A percentile compares a stretch with the other conserved stretches of the same genome.
Evolutionary conservation across 2,329 filamentous ascomycete genomes (phyloP).

Genomic region (Scytalidium lignicola): DNA sequence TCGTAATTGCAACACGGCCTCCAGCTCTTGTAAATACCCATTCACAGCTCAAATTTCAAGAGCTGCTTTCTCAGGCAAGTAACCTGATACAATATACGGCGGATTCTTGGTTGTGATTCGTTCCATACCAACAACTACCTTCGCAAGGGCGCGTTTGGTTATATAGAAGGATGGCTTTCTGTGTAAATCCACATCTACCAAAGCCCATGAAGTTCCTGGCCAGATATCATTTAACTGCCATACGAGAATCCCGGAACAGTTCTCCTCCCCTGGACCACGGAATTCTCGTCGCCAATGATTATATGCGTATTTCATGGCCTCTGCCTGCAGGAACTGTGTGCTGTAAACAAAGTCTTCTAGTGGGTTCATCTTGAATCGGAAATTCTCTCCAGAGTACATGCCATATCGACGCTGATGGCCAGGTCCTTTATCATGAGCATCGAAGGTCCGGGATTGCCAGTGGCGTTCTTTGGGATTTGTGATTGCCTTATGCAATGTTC

Average conservation of each 20-base stretch:
- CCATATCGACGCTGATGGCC: constrained; percentile 47
- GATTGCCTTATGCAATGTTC: constrained; percentile 45
- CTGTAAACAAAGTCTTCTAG: constrained; percentile 23
- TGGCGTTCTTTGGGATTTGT: constrained; percentile 41
- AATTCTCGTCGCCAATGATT: constrained; percentile 23
- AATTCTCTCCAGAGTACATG: constrained; percentile 23
- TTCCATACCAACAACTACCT: constrained; percentile 18
- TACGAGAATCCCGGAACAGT: constrained; percentile 59
- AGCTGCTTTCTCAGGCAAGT: constrained; percentile 8
- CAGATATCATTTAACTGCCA: constrained; percentile 71
- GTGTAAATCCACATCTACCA: constrained; percentile 53
- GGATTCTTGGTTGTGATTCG: constrained; percentile 10
- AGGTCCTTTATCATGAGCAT: constrained; percentile 51
- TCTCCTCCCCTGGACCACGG: constrained; percentile 13
- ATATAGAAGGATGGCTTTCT: constrained; percentile 49
- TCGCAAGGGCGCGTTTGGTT: constrained; percentile 40
- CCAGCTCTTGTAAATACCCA: constrained; percentile 6
- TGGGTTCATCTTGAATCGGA: constrained; percentile 21
- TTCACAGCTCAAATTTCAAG: constrained; percentile 20
- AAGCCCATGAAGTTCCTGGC: constrained; percentile 61
- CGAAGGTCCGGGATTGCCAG: constrained; percentile 46
- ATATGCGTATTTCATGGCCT: constrained; percentile 25
- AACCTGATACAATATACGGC: constrained; percentile 15
- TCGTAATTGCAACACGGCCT: constrained; percentile 30
- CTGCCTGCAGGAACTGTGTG: constrained; percentile 22